Base-by-base conservation (phyloP, 208 protist species). In the Phytomonas serpens region DNA sequence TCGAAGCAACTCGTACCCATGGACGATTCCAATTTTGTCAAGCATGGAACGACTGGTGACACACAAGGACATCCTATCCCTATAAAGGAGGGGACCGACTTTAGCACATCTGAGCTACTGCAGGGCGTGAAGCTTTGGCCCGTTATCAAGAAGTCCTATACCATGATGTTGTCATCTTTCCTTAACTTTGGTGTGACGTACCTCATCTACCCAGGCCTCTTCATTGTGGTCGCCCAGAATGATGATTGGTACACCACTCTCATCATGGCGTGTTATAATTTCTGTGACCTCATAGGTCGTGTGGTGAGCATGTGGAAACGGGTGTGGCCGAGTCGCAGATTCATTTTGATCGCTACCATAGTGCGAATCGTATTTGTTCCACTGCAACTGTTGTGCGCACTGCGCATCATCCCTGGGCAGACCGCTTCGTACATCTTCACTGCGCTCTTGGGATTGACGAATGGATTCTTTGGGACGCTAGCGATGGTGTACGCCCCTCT, bases 181-280 rank as follows among this genome's bases (percentile, higher is more conserved):
- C 73, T 90, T 16, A 87, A 79, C 51, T 93, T 93, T 68, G 63
- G 74, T 47, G 51, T 80, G 71, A 90, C 90, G 27, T 90, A 90
- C 76, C 78, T 89, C 47, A 64, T 95, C 27, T 95, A 89, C 77
- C 90, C 90, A 0, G 90, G 90, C 65, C 76, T 93, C 61, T 75
- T 89, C 37, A 38, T 89, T 23, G 80, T 80, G 2, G 82, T 91
- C 31, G 85, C 88, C 72, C 64, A 71, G 37, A 72, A 75, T 7
- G 76, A 81, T 69, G 72, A 38, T 0, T 93, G 88, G 87, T 95
- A 82, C 79, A 87, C 85, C 27, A 92, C 89, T 7, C 77, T 84
- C 64, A 77, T 93, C 61, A 82, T 95, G 71, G 76, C 85, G 5
- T 68, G 82, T 4, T 93, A 84, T 82, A 95, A 93, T 80, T 77